Evolutionary conservation across 352 stramenopile species (phyloP), one percentile per base, ranked within the genome.

Genomic region (Blastocystis hominis): DNA sequence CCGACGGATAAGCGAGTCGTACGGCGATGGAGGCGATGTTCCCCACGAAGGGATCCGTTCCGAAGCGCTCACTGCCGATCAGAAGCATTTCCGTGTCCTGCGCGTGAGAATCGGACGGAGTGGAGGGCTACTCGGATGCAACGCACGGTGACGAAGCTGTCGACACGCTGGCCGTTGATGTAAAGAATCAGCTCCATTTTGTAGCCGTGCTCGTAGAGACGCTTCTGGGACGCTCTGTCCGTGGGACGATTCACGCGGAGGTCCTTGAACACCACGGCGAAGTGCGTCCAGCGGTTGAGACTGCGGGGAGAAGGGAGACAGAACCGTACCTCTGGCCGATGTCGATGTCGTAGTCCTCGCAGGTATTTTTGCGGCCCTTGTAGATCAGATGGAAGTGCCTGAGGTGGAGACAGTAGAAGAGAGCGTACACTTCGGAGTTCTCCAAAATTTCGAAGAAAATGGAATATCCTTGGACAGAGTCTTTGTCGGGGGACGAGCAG

Each of bases 11-110:
- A 13, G 24, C 7, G 1, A 63, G 7, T 24, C 24, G 24, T 50
- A 84, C 72, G 20, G 72, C 53, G 2, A 84, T 30, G 3, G 72
- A 84, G n/a, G 72, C 50, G 40, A 84, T 63, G 36, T 84, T 53
- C 24, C 72, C 72, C 1, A 46, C 20, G 47, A 84, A 84, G 0
- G 72, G 46, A 24, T 69, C 17, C 17, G 36, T 30, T 2, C 72
- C 72, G n/a, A 47, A 66, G 20, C 34, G 34, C 17, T 84, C 72
- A 24, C 53, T 68, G 40, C 72, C 72, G 40, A 84, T 34, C 24
- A 54, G 40, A 9, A 77, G 3, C n/a, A 56, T 1, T 4, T 77
- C 20, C 44, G n/a, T 30, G 40, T 3, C 34, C 66, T 77, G 15
- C 66, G n/a, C 55, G 50, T 17, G 7, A 77, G 50, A 61, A 46